Conservation (phyloP, 768 basidiomycete genomes). For the Xanthoconium stramineum region DNA sequence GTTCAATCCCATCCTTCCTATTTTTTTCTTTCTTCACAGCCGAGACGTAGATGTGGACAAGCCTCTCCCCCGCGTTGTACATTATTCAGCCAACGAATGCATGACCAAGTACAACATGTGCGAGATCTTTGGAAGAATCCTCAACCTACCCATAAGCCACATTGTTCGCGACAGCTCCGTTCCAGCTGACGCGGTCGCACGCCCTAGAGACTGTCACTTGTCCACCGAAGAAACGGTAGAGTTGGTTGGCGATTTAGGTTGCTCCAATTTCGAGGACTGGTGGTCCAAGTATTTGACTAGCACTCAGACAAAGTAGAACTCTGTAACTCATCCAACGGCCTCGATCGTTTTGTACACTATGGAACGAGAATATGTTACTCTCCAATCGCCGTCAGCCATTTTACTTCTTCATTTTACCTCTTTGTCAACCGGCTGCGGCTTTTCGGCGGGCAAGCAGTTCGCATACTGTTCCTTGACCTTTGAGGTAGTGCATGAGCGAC, state of each 20-base stretch:
- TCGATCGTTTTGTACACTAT: constrained; percentile 4
- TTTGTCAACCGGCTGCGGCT: constrained; percentile 13
- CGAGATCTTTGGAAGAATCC: constrained; percentile 67
- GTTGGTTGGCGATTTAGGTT: constrained; percentile 57
- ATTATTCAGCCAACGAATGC: constrained; percentile 80
- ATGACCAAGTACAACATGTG: constrained; percentile 95
- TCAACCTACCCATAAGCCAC: constrained; percentile 68
- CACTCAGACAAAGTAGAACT: constrained; percentile 10
- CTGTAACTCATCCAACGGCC: neutral
- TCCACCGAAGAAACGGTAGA: constrained; percentile 73
- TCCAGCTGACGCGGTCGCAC: constrained; percentile 63
- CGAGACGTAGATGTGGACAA: constrained; percentile 34
- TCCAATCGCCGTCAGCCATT: neutral
- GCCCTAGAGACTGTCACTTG: constrained; percentile 80
- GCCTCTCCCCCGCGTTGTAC: constrained; percentile 54
- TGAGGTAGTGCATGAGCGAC: neutral
- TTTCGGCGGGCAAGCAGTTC: constrained; percentile 1
- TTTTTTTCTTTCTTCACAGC: neutral
- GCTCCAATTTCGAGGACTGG: constrained; percentile 80
- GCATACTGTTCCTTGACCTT: constrained; percentile 26
- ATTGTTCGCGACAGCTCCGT: constrained; percentile 70
- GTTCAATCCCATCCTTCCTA: neutral
- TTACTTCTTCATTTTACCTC: neutral
- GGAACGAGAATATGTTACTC: neutral
- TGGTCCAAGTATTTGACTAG: constrained; percentile 55